These are phyloP conservation scores for Podospora pseudocomata DNA, from an alignment of 495 filamentous ascomycete species.

Conservation along the genomic window DNA sequence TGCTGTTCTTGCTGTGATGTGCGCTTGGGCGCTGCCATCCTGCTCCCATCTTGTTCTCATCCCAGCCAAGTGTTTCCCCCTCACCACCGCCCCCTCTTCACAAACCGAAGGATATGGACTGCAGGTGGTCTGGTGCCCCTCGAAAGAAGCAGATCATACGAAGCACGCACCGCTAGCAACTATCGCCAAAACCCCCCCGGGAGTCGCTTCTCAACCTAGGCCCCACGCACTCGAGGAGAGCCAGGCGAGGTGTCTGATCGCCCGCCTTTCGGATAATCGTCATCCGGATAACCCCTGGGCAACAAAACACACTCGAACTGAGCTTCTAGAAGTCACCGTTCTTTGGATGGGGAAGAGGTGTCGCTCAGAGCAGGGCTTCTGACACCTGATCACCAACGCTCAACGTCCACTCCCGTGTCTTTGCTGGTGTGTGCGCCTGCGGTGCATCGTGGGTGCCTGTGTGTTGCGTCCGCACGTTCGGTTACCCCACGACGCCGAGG, in stretches of 20 bases:
- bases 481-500: neutral
- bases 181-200: no score
- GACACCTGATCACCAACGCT: conserved; percentile 23
- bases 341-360: neutral
- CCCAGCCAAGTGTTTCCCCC: neutral
- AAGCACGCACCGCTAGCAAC: neutral
- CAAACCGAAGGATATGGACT: neutral
- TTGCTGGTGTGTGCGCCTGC: conserved; percentile 1
- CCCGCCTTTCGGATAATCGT: conserved; percentile 15
- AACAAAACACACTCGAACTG: conserved; percentile 5
- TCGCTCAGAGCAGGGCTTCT: conserved; percentile 4
- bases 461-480: neutral
- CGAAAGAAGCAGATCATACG: conserved; percentile 1
- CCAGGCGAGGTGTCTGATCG: conserved; percentile 34
- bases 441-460: neutral
- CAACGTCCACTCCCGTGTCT: neutral
- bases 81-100: neutral
- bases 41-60: neutral
- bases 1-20: neutral
- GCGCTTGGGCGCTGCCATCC: neutral
- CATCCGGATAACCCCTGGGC: neutral
- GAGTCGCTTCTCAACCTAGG: no score
- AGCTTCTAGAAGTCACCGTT: conserved; percentile 19
- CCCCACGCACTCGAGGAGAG: neutral
- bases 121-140: neutral